These are phyloP conservation scores for Macrophomina phaseolina DNA, from an alignment of 2,329 filamentous ascomycete species.

Conservation along the genomic window DNA sequence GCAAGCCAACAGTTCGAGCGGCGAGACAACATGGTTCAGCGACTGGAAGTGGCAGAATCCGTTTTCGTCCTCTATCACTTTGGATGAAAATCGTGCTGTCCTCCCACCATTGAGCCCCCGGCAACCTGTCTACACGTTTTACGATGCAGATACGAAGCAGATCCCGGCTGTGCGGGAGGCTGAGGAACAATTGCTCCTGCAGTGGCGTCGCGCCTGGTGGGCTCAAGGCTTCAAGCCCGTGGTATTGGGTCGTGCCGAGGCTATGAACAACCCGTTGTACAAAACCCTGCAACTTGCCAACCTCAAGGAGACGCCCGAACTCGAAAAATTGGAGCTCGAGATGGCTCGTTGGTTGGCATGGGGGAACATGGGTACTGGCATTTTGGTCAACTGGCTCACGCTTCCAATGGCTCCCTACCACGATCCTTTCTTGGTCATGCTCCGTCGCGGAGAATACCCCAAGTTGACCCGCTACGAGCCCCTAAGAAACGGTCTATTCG, in stretches of 20 bases:
- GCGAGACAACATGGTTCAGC: slow-evolving; percentile 81
- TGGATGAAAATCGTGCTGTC: slow-evolving; percentile 83
- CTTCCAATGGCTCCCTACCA: slow-evolving; percentile 82
- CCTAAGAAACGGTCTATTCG: slow-evolving; percentile 74
- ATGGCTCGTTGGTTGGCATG: slow-evolving; percentile 89
- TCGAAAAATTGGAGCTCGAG: slow-evolving; percentile 61
- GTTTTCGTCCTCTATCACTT: slow-evolving; percentile 79
- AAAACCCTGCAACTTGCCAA: slow-evolving; percentile 65
- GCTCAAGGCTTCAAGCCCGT: slow-evolving; percentile 88
- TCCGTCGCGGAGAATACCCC: slow-evolving; percentile 78
- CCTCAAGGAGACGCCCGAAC: slow-evolving; percentile 35
- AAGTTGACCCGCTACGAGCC: slow-evolving; percentile 75
- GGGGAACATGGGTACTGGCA: slow-evolving; percentile 85
- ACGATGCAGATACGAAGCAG: slow-evolving; percentile 71
- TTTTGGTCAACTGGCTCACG: slow-evolving; percentile 79
- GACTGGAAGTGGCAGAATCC: slow-evolving; percentile 91
- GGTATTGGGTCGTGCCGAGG: slow-evolving; percentile 79
- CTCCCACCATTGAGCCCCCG: slow-evolving; percentile 76
- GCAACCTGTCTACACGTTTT: slow-evolving; percentile 87
- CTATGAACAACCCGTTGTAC: slow-evolving; percentile 82
- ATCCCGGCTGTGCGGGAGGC: slow-evolving; percentile 70
- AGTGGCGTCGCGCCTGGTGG: slow-evolving; percentile 95
- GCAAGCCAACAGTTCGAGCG: slow-evolving; percentile 78
- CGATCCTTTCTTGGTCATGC: slow-evolving; percentile 71
- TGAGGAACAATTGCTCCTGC: slow-evolving; percentile 78